These are phyloP conservation scores for Ogataea corticis DNA, from an alignment of 805 yeast genomes.

Conservation along the genomic window DNA sequence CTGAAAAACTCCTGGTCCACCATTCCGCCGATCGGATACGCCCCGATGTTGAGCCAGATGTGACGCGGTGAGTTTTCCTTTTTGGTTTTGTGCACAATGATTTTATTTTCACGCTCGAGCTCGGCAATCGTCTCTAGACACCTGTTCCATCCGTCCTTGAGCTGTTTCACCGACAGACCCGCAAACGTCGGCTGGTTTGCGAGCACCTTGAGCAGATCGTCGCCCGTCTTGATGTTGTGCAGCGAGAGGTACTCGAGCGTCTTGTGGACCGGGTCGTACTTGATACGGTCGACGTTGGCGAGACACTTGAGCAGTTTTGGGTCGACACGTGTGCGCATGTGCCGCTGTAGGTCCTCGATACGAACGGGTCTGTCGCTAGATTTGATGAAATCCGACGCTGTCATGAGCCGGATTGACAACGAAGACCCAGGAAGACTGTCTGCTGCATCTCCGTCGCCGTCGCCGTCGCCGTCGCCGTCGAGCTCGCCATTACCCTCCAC, in stretches of 20 bases:
- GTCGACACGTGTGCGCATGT: slow-evolving; percentile 62
- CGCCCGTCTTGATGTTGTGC: slow-evolving; percentile 81
- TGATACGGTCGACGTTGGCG: slow-evolving; percentile 74
- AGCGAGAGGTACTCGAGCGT: slow-evolving; percentile 86
- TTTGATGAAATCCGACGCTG: slow-evolving; percentile 90
- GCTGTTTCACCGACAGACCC: slow-evolving; percentile 76
- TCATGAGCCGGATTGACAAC: slow-evolving; percentile 82
- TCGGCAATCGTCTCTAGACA: slow-evolving; percentile 77
- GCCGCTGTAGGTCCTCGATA: slow-evolving; percentile 62
- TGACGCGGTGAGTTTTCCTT: slow-evolving; percentile 92
- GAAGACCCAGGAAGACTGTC: slow-evolving; percentile 17
- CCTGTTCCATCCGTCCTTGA: slow-evolving; percentile 93
- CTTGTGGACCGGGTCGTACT: slow-evolving; percentile 57
- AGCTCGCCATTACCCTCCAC: background rate
- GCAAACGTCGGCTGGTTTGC: slow-evolving; percentile 82
- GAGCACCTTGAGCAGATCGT: slow-evolving; percentile 71
- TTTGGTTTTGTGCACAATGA: slow-evolving; percentile 83
- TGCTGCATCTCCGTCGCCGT: slow-evolving; percentile 8
- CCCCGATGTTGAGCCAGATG: slow-evolving; percentile 83
- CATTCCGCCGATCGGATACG: slow-evolving; percentile 49
- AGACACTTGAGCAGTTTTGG: slow-evolving; percentile 68
- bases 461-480: background rate
- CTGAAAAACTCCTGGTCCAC: slow-evolving; percentile 80
- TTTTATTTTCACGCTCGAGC: slow-evolving; percentile 72
- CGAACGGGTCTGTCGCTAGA: slow-evolving; percentile 67